Evolutionary conservation across 2,329 filamentous ascomycete species (phyloP), one percentile per base, ranked within the genome.

Genomic region (Fusarium sambucinum): DNA sequence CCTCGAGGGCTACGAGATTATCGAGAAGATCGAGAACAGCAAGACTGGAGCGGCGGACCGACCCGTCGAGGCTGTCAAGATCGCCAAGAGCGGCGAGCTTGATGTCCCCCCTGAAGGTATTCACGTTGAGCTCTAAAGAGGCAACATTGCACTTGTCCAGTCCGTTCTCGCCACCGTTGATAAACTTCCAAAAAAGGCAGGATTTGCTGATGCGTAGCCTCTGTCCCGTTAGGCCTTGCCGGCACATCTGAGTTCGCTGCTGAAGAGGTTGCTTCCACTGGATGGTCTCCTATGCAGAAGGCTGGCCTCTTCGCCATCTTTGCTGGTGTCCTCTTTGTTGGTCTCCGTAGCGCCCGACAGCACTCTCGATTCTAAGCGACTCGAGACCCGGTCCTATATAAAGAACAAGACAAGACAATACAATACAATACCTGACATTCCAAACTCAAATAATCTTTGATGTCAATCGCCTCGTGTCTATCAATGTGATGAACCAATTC

Each of bases 61-160:
- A 82, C 93, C 93, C 29, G 77, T 79, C 66, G 81, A 89, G 82
- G 77, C 84, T 21, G 85, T 96, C 81, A 94, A 89, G 85, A 93
- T 96, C 77, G 86, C 80, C 79, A 92, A 94, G 87, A 93, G 91
- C 82, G 93, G 93, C 80, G 92, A 95, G 86, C 84, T 96, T 74
- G 87, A 90, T 80, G 90, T 94, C 72, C 91, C 92, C 79, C 85
- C 89, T 85, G 93, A 96, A 96, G 93, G 93, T 96, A 95, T 93
- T 85, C 91, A 94, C 83, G 87, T 90, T 83, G 92, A 96, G 84
- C 91, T 96, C 82, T 96, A 91, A 84, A 84, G 82, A 68, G 59
- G 57, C 70, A 60, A 78, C 71, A 66, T 65, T 69, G 65, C 74
- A 66, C 63, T 59, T 69, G 65, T 74, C 65, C 63, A 66, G 67